Conservation (phyloP, 345 rosid genomes). For the Aquilaria yunnanensis region DNA sequence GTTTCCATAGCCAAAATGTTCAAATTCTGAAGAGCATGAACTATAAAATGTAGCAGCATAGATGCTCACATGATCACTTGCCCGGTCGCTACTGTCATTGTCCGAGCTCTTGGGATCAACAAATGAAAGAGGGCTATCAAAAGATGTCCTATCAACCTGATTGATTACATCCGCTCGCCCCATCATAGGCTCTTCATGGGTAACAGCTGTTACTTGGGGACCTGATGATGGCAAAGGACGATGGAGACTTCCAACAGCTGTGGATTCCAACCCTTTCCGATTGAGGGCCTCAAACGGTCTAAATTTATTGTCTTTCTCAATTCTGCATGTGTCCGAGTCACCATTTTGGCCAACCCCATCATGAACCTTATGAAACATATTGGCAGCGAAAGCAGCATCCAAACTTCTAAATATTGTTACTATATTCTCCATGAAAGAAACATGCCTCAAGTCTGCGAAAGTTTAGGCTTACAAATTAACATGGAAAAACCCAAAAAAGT, state of each 20-base stretch:
- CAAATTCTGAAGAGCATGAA: no score
- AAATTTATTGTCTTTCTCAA: constrained; percentile 11
- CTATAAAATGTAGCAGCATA: background rate
- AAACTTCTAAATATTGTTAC: constrained; percentile 59
- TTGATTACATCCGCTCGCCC: constrained; percentile 12
- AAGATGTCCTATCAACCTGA: constrained; percentile 25
- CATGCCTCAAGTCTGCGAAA: constrained; percentile 44
- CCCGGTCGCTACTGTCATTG: constrained; percentile 36
- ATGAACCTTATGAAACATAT: constrained; percentile 19
- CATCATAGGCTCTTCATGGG: constrained; percentile 15
- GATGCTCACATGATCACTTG: constrained; percentile 30
- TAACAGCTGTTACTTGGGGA: constrained; percentile 15
- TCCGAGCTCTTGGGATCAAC: constrained; percentile 40
- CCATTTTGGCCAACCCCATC: constrained; percentile 18
- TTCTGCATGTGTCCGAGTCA: constrained; percentile 9
- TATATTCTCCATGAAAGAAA: constrained; percentile 50
- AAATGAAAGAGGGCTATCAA: constrained; percentile 45
- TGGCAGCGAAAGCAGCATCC: constrained; percentile 41
- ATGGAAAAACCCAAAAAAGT: background rate
- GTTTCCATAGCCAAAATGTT: no score
- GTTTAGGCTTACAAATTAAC: background rate
- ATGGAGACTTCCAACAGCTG: constrained; percentile 7
- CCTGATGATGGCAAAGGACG: constrained; percentile 12
- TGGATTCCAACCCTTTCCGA: constrained; percentile 11
- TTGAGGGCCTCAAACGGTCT: constrained; percentile 19